A percentile compares a stretch with the other conserved stretches of the same genome.
Conservation (phyloP, 106 monocot genomes). For the Acorus gramineus region DNA sequence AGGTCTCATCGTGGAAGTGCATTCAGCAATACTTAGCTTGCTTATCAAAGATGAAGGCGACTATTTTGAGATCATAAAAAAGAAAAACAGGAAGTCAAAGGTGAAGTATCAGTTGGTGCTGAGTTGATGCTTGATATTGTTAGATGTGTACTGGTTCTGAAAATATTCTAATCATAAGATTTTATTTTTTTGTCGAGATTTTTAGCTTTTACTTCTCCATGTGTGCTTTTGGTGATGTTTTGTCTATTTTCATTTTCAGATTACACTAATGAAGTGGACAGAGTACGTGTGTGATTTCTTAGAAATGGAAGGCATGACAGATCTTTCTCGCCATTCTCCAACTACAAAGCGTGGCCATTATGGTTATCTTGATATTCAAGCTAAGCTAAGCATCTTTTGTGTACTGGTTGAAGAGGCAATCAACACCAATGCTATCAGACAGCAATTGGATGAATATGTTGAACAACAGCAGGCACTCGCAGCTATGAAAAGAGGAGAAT, state of each 20-base stretch:
- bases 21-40: constrained; percentile 10
- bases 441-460: constrained; percentile 10
- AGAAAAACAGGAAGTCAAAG: constrained; percentile 7
- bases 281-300: constrained; percentile 15
- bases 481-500: constrained; percentile 15
- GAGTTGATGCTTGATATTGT: too few relatives aligned
- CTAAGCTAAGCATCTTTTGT: constrained; percentile 13
- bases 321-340: neutral
- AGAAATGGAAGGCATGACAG: constrained; percentile 2
- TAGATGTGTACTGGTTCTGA: too few relatives aligned
- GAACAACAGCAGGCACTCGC: constrained; percentile 10
- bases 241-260: constrained; percentile 5
- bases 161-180: too few relatives aligned
- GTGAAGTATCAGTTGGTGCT: neutral
- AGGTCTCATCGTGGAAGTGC: constrained; percentile 14
- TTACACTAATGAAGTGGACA: constrained; percentile 6
- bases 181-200: too few relatives aligned
- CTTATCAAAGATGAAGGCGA: constrained; percentile 11
- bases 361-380: constrained; percentile 3
- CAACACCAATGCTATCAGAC: constrained; percentile 4
- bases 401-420: constrained; percentile 5
- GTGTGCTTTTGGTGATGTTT: neutral
- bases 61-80: constrained; percentile 2
- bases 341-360: constrained; percentile 8
- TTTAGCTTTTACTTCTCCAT: neutral